Base-by-base conservation (phyloP, 495 filamentous ascomycete genomes). In the Acidomyces sp. region DNA sequence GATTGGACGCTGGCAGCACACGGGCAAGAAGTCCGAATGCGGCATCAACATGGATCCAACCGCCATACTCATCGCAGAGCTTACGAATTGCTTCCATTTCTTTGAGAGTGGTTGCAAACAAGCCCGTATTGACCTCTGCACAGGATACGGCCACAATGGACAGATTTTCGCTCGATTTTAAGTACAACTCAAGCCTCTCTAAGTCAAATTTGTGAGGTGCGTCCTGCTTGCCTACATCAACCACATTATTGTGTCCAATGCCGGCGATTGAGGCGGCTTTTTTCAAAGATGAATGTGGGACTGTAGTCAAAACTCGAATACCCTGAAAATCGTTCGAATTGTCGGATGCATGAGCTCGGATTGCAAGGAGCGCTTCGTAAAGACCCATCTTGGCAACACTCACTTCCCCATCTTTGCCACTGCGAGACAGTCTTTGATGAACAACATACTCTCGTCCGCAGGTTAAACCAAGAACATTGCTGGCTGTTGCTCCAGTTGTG, bases 41-140 rank as follows among this genome's bases (percentile, higher is more conserved):
- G 66, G 79, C 88, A 53, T 95, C 88, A 19, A 85, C 80, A 60
- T 96, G 88, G 16, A 96, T 61, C 88, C 88, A 96, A 1, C 81
- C 78, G 6, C 71, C 71, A 54, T 87, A 77, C 41, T 68, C 62
- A 52, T 87, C 79, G 30, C 81, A 86, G 18, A 94, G 52, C 1
- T 58, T 56, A 46, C 86, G 67, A 27, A 94, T 58, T 32, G 64
- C 56, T 30, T 56, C 59, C 68, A 93, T 72, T 10, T 85, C 73
- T 12, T 62, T 59, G 7, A 69, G 67, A 18, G 59, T 57, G 13
- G 77, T 82, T 2, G 82, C 82, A 59, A 90, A 95, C 5, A 71
- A 63, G 1, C 88, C 88, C 3, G 85, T 93, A 50, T 96, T 95
- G 26, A 95, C 84, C 63, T 96, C 88, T 6, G 82, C 85, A 18